These are phyloP conservation scores for Nemania sp. DNA, from an alignment of 2,329 filamentous ascomycete species.

Conservation along the genomic window DNA sequence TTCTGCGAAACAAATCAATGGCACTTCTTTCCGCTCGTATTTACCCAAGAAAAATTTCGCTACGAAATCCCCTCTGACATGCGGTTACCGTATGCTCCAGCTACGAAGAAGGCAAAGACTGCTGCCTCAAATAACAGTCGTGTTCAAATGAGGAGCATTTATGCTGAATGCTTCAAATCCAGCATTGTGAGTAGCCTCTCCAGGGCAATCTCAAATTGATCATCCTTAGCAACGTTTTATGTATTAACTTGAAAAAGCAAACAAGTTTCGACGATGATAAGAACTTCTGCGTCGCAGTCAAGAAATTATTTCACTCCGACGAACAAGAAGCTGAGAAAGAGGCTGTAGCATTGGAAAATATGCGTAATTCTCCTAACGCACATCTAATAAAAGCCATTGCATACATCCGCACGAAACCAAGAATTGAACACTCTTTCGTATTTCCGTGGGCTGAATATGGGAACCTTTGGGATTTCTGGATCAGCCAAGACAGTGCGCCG, in stretches of 20 bases:
- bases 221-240: not conserved
- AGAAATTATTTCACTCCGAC: not conserved
- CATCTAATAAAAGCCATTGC: conserved; percentile 9
- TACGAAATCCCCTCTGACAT: not conserved
- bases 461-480: conserved; percentile 9
- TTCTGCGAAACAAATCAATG: conserved; percentile 4
- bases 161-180: not conserved
- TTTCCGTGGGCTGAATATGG: conserved; percentile 6
- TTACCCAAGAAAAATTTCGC: conserved; percentile 1
- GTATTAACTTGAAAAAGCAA: not conserved
- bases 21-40: conserved; percentile 3
- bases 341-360: not conserved
- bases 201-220: not conserved
- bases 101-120: not conserved
- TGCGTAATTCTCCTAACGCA: not conserved
- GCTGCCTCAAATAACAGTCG: not conserved
- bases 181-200: not conserved
- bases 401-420: not conserved
- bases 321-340: not conserved
- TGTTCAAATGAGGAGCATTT: conserved; percentile 7
- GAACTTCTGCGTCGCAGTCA: conserved; percentile 1
- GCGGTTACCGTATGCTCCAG: conserved; percentile 2
- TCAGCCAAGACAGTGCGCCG: not conserved
- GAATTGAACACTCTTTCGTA: not conserved
- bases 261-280: not conserved